Base-by-base conservation (phyloP, 257 asterid species). In the Sherardia arvensis region DNA sequence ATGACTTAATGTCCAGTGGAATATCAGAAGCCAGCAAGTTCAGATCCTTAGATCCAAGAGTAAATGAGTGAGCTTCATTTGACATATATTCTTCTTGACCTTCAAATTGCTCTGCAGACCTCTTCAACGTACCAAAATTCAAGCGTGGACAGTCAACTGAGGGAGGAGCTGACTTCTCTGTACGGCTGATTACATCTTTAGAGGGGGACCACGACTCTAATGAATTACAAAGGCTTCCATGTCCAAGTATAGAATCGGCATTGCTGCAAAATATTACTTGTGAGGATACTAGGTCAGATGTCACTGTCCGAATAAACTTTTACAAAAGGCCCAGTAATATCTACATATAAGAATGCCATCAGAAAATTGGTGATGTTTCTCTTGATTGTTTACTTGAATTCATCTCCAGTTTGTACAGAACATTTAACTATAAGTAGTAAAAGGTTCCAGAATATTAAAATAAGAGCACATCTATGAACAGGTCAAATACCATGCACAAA, bases 221-320 rank as follows among this genome's bases (percentile, higher is more conserved):
- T 27, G 85, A 66, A 59, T 80, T 76, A 51, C 83, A 79, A 66
- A 74, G 81, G 30, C 80, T 81, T 48, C 71, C 48, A 54, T 84
- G 80, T 70, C 94, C 95, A 82, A 81, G 84, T 64, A 85, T 53
- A 45, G 91, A 84, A 74, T 80, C 89, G 23, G 71, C 79, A 71
- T 78, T 80, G 85, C 97, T 92, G 97, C 87, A 85, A 81, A 80
- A 83, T 68, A 70, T 79, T 76, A 79, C 87, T 82, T 82, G 90
- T 84, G 83, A 83, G 87, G 79, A 79, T 81, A 77, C 84, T 76
- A 73, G 73, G 86, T 79, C 83, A 78, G 89, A 76, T 72, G 61
- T 62, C 72, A 74, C 77, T 27, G 77, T 71, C 38, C 2, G 43
- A 12, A 15, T 32, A 69, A 49, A 43, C 40, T 55, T 20, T 8